Base-by-base conservation (phyloP, 768 basidiomycete genomes). In the Lactarius akahatsu region DNA sequence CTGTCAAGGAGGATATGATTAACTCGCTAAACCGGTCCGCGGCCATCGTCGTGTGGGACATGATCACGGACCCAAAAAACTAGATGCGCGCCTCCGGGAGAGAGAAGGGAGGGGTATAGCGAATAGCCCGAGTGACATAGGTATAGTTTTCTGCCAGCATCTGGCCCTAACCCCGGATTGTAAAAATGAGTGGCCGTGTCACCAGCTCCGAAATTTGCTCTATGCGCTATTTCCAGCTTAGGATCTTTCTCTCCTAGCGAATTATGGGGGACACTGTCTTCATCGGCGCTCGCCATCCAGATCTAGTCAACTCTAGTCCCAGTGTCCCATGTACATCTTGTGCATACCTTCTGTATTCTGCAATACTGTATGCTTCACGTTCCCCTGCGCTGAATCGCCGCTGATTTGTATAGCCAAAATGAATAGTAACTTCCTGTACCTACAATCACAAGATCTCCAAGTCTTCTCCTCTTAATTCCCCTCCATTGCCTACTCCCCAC, bases 31-130 rank as follows among this genome's bases (percentile, higher is more conserved):
- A 63, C 45, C 47, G 47, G 57, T 67, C 54, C 26, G 26, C 66
- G 7, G 66, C 58, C 34, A 34, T 59, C 52, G 66, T 67, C 52
- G 66, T 67, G 4, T 67, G 66, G 62, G 66, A 67, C 57, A 59
- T 38, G 57, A 52, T 59, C 32, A 47, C 61, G 16, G 65, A 63
- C 4, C 62, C 57, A 8, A 62, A 67, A 20, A 66, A 62, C 5
- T 66, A 61, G 65, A 43, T 54, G 65, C 47, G 61, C 20, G 57
- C 56, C 9, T 59, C 61, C 10, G 9, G 4, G n/a, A 23, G 45
- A 10, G 43, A 43, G 43, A 43, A 9, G 7, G 18, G 43, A 20
- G n/a, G 23, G 23, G 11, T 26, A 26, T 5, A 8, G 1, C 47
- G 23, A 50, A 23, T 9, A 3, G 3, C n/a, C n/a, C 10, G n/a